Evolutionary conservation across 352 stramenopile genomes (phyloP), one percentile per base, ranked within the genome.

Genomic region (Pythium guiyangense): DNA sequence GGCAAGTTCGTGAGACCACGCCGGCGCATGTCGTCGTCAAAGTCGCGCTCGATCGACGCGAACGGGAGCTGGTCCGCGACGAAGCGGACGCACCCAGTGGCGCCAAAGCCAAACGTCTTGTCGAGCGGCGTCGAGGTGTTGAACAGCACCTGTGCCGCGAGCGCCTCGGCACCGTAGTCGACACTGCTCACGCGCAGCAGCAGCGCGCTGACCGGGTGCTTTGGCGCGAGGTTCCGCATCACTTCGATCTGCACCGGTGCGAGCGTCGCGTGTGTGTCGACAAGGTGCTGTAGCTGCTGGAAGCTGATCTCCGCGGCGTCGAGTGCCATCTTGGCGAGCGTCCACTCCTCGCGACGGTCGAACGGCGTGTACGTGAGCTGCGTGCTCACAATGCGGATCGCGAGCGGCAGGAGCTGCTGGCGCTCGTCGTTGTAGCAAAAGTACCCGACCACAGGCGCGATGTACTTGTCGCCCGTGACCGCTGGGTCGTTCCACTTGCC

Each of bases 311-410:
- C 71, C 46, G 66, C 69, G 2, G 70, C 56, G 34, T 86, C 74
- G 14, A 81, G 60, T 14, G 63, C 70, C 27, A 72, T 73, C 58
- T 81, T 86, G 59, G 73, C 75, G 15, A 84, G 61, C 29, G 65
- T 60, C 73, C 73, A 86, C 66, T 82, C 74, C 12, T 68, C 59
- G 0, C 46, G 43, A 8, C 56, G 25, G 43, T 82, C 74, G 27
- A 71, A 73, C 8, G 70, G 70, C 44, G 75, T 74, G 69, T 86
- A 86, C 25, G 69, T 70, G 31, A 86, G 39, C 1, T 47, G 52
- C 0, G 70, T 70, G 57, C 81, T 69, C 18, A 78, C 50, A 0
- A 81, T 54, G 17, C 50, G 60, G 54, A 81, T 83, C 48, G 72
- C n/a, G n/a, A n/a, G n/a, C n/a, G n/a, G n/a, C n/a, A n/a, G n/a